Evolutionary conservation across 2,329 filamentous ascomycete genomes (phyloP), one percentile per base, ranked within the genome.

Genomic region (Calonectria multiphialidica): DNA sequence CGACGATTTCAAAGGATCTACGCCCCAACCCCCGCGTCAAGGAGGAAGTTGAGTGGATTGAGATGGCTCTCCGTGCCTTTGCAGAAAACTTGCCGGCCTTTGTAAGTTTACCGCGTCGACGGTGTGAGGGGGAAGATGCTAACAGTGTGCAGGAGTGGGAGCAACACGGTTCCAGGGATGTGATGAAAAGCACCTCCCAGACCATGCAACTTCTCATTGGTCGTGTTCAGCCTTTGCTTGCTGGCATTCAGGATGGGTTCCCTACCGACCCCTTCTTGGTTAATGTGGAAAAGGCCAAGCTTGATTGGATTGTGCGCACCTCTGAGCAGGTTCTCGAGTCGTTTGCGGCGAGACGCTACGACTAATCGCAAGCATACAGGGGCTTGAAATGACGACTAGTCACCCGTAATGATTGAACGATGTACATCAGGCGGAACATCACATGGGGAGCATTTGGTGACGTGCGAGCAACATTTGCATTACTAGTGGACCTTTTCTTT

Each of bases 1-100:
- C 91, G 28, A 92, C 91, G 9, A 87, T 93, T 67, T 90, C 90
- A 42, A 87, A 90, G 77, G 87, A 91, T 50, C 83, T 93, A 55
- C 87, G 87, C 70, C 84, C 86, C 5, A 88, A 88, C 47, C 83
- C 86, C 13, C 84, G 87, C 55, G 82, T 92, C 64, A 85, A 87
- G 61, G 87, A 90, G 78, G 90, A 90, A 80, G 83, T 93, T 66
- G 84, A 84, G 25, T 91, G 91, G 89, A 86, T 92, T 47, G 90
- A 93, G 79, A 86, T 88, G 77, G 88, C 91, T 45, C 83, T 93
- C n/a, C 83, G 86, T 47, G 85, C 87, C 33, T 88, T 93, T 75
- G 84, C 87, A 68, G 83, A 84, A 66, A 85, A 85, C 61, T 79
- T 90, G 13, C 82, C 84, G 3, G 84, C 82, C 68, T 86, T 89